phyloP scores from a whole-genome alignment of 2,329 filamentous ascomycete genomes.

The Didymella lethalis region DNA sequence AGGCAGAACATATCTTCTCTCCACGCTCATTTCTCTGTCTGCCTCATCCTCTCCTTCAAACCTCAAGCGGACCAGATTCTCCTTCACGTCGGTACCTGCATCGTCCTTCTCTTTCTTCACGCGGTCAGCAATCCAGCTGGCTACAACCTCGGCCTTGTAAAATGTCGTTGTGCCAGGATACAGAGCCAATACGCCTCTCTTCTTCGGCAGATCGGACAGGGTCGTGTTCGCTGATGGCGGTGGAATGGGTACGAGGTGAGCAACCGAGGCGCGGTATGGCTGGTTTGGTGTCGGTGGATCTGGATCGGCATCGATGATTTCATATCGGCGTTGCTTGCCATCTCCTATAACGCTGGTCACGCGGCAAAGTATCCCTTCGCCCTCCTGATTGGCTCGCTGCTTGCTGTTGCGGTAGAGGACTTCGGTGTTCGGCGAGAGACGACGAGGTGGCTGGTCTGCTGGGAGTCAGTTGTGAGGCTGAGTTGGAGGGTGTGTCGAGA shows the following conservation, averaged over 20 bases:
- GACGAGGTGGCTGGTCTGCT: constrained; percentile 36
- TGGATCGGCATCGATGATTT: constrained; percentile 60
- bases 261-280: constrained; percentile 57
- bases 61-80: constrained; percentile 54
- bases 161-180: constrained; percentile 63
- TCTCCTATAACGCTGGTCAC: constrained; percentile 62
- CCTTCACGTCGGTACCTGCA: constrained; percentile 47
- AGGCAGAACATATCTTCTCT: constrained; percentile 59
- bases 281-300: constrained; percentile 49
- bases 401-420: constrained; percentile 61
- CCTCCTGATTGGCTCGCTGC: constrained; percentile 51
- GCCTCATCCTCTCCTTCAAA: constrained; percentile 60
- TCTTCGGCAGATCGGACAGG: constrained; percentile 52
- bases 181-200: constrained; percentile 57
- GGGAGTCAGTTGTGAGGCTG: constrained; percentile 9
- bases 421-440: constrained; percentile 54
- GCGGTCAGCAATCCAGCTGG: constrained; percentile 49
- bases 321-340: constrained; percentile 62
- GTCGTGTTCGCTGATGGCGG: constrained; percentile 52
- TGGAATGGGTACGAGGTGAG: constrained; percentile 56
- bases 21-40: constrained; percentile 57
- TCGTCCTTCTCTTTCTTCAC: constrained; percentile 53
- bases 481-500: constrained; percentile 4
- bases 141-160: constrained; percentile 60
- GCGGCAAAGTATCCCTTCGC: constrained; percentile 61